phyloP scores from a whole-genome alignment of 768 basidiomycete species.

The Boletus reticulatus region DNA sequence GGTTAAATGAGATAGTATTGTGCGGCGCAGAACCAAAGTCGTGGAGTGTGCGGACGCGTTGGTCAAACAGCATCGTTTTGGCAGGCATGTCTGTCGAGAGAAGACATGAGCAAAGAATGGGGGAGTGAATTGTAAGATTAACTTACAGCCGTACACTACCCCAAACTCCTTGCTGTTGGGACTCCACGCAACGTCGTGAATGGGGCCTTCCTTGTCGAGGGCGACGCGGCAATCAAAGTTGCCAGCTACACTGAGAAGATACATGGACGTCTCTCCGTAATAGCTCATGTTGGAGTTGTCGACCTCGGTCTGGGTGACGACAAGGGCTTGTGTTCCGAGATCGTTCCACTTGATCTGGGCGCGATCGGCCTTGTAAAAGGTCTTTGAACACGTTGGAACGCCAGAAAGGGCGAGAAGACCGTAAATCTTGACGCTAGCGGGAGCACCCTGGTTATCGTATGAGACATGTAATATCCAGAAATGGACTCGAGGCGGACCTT shows the following conservation, averaged over 20 bases:
- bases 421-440: slow-evolving; percentile 85
- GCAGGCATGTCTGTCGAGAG: slow-evolving; percentile 82
- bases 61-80: slow-evolving; percentile 88
- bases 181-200: slow-evolving; percentile 96
- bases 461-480: not conserved
- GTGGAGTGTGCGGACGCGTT: slow-evolving; percentile 81
- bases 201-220: slow-evolving; percentile 94
- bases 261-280: slow-evolving; percentile 96
- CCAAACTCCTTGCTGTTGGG: slow-evolving; percentile 96
- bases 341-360: slow-evolving; percentile 95
- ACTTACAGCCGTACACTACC: slow-evolving; percentile 94
- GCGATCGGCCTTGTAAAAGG: slow-evolving; percentile 94
- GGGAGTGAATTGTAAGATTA: not conserved
- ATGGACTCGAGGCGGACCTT: slow-evolving; percentile 49
- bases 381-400: slow-evolving; percentile 82
- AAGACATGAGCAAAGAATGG: not conserved
- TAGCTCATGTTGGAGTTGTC: slow-evolving; percentile 97
- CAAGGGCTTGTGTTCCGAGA: slow-evolving; percentile 86
- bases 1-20: slow-evolving; percentile 94
- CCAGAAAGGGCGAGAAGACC: slow-evolving; percentile 59
- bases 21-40: slow-evolving; percentile 89
- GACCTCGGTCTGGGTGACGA: slow-evolving; percentile 94
- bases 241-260: slow-evolving; percentile 87
- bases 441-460: slow-evolving; percentile 59
- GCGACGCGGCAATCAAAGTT: slow-evolving; percentile 90